phyloP scores from a whole-genome alignment of 805 yeast genomes.

The Priceomyces haplophilus region DNA sequence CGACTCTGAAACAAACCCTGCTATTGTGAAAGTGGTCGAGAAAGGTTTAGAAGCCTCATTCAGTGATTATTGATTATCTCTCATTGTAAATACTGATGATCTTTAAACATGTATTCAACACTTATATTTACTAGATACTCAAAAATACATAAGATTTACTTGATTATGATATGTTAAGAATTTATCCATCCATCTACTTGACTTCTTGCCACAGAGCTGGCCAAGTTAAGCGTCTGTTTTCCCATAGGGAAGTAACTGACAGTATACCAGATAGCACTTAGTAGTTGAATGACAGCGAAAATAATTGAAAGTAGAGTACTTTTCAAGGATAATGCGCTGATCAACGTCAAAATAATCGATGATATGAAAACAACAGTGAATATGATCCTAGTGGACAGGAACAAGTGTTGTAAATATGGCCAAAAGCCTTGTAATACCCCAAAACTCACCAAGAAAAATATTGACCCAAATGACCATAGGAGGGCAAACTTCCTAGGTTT shows the following conservation, averaged over 20 bases:
- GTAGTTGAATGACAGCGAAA: conserved; percentile 39
- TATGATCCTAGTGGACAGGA: conserved; percentile 38
- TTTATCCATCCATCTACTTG: conserved; percentile 45
- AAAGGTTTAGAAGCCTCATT: conserved; percentile 35
- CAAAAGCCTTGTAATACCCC: conserved; percentile 44
- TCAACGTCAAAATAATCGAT: conserved; percentile 39
- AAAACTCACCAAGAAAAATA: conserved; percentile 44
- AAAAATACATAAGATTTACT: no score
- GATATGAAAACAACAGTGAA: conserved; percentile 38
- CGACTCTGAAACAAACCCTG: conserved; percentile 42
- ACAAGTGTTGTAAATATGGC: conserved; percentile 39
- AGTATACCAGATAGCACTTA: conserved; percentile 44
- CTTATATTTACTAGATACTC: no score
- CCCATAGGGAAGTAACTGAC: conserved; percentile 50
- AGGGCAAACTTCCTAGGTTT: conserved; percentile 46
- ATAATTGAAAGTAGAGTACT: conserved; percentile 38
- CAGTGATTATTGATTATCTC: conserved; percentile 24
- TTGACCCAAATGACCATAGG: conserved; percentile 47
- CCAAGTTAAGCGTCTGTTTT: conserved; percentile 40
- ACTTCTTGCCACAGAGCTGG: conserved; percentile 41
- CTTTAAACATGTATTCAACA: no score
- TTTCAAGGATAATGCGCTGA: conserved; percentile 33
- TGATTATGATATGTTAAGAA: no score
- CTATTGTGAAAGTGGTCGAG: conserved; percentile 41
- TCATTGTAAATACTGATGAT: no score